Evolutionary conservation across 352 stramenopile species (phyloP), one percentile per base, ranked within the genome.

Genomic region (Globisporangium mamillatum): DNA sequence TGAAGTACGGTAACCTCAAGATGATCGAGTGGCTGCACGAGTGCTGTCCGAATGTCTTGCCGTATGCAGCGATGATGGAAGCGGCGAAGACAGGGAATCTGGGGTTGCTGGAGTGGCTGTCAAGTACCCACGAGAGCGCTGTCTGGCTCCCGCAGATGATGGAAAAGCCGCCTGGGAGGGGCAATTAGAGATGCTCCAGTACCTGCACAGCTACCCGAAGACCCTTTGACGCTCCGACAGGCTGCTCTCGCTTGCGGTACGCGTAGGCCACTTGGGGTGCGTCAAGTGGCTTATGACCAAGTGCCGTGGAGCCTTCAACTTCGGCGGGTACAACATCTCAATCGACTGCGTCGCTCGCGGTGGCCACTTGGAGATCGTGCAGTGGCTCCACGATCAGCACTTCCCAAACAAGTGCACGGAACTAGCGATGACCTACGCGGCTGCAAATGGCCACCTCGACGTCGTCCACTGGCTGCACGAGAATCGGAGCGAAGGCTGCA

Each of bases 11-110:
- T 9, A 57, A 67, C 9, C 4, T 32, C 14, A 10, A 56, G 32
- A 67, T 46, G 18, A 10, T 60, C 61, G 6, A 59, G 29, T 61
- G 32, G 50, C 62, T 67, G 14, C 34, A 67, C 36, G 22, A 9
- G 0, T 14, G 25, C n/a, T 67, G 48, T 4, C n/a, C 50, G 12
- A 22, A 7, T 1, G 46, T 67, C 14, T 4, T 52, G 0, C 50
- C 24, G 14, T 53, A 60, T 29, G 25, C 14, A 24, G 34, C 62
- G 22, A 52, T 67, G 50, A 18, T 22, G 2, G 50, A 67, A 16
- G 52, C 62, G 16, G 24, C 53, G 7, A 27, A 9, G 3, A 27
- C 22, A 8, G 62, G 50, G 14, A 50, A n/a, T 18, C 24, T 67
- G 2, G 0, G 4, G 0, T 32, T 58, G 0, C 16, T 67, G 14